phyloP scores from a whole-genome alignment of 805 yeast genomes.

The Yamadazyma nakazawae region DNA sequence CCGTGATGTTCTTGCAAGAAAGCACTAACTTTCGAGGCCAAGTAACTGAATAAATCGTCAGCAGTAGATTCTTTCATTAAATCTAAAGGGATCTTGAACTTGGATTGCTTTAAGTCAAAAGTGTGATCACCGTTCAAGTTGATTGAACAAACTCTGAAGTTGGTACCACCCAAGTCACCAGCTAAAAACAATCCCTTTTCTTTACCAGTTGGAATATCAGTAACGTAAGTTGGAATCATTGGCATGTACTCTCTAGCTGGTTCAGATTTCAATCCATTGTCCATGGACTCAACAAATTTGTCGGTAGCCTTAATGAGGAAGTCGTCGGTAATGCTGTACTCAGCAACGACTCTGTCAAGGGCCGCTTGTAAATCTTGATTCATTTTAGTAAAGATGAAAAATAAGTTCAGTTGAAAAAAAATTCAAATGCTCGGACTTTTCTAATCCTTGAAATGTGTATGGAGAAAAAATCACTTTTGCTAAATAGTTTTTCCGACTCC shows the following conservation, averaged over 20 bases:
- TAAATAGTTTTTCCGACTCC: constrained; percentile 1
- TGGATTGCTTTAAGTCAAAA: constrained; percentile 71
- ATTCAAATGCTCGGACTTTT: constrained; percentile 7
- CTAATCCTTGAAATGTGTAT: not conserved
- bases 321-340: constrained; percentile 42
- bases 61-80: constrained; percentile 64
- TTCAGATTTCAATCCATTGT: constrained; percentile 50
- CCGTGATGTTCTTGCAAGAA: constrained; percentile 69
- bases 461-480: not conserved
- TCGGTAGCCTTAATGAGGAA: constrained; percentile 47
- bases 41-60: constrained; percentile 65
- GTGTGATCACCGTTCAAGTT: constrained; percentile 72
- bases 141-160: constrained; percentile 92
- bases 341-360: constrained; percentile 34
- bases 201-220: constrained; percentile 78
- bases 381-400: constrained; percentile 11
- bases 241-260: constrained; percentile 51
- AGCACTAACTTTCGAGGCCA: constrained; percentile 65
- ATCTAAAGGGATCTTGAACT: constrained; percentile 75
- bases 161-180: constrained; percentile 95
- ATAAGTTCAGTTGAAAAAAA: not conserved
- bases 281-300: constrained; percentile 58
- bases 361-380: constrained; percentile 22
- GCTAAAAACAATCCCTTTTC: constrained; percentile 84
- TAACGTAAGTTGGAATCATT: constrained; percentile 92